These are phyloP conservation scores for Meira nashicola DNA, from an alignment of 1,284 basidiomycete species.

Conservation along the genomic window DNA sequence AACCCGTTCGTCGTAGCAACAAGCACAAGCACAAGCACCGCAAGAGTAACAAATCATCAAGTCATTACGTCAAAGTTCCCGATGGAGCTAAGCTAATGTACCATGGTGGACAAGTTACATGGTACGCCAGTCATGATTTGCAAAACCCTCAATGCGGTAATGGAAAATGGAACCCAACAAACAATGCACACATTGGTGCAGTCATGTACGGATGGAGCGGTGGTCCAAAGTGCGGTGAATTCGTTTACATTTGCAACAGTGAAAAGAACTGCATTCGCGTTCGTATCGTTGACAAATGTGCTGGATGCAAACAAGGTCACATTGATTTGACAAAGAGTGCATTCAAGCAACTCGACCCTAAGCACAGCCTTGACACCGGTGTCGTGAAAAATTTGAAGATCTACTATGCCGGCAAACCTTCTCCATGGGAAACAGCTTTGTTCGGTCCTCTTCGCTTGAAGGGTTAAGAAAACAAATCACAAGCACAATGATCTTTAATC, in stretches of 20 bases:
- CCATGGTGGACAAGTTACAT: conserved; percentile 35
- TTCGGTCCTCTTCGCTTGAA: conserved; percentile 37
- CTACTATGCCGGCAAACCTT: conserved; percentile 27
- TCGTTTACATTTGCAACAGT: conserved; percentile 45
- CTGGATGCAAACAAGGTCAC: conserved; percentile 35
- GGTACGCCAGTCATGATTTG: conserved; percentile 46
- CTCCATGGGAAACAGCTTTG: conserved; percentile 40
- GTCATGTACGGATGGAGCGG: conserved; percentile 30
- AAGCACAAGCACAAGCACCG: no score
- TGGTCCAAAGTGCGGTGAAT: conserved; percentile 45
- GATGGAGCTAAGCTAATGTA: conserved; percentile 18
- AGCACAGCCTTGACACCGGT: conserved; percentile 37
- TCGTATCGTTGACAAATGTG: conserved; percentile 48
- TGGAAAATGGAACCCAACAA: conserved; percentile 35
- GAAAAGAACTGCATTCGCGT: conserved; percentile 33
- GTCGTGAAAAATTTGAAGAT: conserved; percentile 35
- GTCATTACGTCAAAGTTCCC: no score
- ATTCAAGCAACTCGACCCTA: conserved; percentile 39
- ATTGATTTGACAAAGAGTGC: conserved; percentile 47
- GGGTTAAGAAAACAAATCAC: background rate
- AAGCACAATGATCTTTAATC: background rate
- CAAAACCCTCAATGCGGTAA: conserved; percentile 40
- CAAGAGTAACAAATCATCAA: no score
- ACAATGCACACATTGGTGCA: conserved; percentile 43
- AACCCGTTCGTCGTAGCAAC: no score